A percentile compares a stretch with the other conserved stretches of the same genome.
phyloP scores from a whole-genome alignment of 2,329 filamentous ascomycete species.

The Mycocentrospora acerina region DNA sequence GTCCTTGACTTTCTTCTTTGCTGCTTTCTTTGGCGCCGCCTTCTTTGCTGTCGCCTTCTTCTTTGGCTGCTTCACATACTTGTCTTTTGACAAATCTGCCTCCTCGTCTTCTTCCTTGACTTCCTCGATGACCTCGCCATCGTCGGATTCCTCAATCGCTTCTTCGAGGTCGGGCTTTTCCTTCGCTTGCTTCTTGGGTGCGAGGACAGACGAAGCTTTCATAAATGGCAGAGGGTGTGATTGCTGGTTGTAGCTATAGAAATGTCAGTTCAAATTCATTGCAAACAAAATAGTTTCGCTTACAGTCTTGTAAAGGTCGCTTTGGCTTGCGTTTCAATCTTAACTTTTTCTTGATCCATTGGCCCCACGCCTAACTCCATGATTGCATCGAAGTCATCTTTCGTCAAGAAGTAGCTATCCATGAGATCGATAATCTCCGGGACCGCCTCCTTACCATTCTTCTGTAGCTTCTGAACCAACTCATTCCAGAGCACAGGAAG shows the following conservation, averaged over 20 bases:
- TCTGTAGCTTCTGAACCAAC: slow-evolving; percentile 71
- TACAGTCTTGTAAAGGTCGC: slow-evolving; percentile 84
- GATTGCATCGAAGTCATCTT: slow-evolving; percentile 92
- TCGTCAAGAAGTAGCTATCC: slow-evolving; percentile 95
- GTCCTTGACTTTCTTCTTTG: slow-evolving; percentile 43
- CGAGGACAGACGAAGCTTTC: slow-evolving; percentile 78
- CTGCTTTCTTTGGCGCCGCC: slow-evolving; percentile 48
- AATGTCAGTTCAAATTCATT: slow-evolving; percentile 8
- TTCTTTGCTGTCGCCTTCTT: slow-evolving; percentile 58
- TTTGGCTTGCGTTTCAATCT: slow-evolving; percentile 84
- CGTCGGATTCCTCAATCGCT: slow-evolving; percentile 88
- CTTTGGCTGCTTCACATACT: slow-evolving; percentile 93
- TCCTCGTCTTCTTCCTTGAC: slow-evolving; percentile 68
- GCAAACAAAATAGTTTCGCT: slow-evolving; percentile 44
- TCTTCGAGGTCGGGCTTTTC: slow-evolving; percentile 94
- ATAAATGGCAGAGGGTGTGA: slow-evolving; percentile 93
- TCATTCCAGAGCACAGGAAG: slow-evolving; percentile 84
- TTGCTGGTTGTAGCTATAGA: slow-evolving; percentile 74
- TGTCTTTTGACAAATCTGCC: slow-evolving; percentile 87
- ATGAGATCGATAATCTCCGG: slow-evolving; percentile 87
- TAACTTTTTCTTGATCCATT: slow-evolving; percentile 73
- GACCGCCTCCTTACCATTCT: slow-evolving; percentile 79
- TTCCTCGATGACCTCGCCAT: slow-evolving; percentile 52
- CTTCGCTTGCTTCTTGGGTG: slow-evolving; percentile 68
- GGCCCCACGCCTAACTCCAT: slow-evolving; percentile 86